Evolutionary conservation across 2,329 filamentous ascomycete species (phyloP), one percentile per base, ranked within the genome.

Genomic region (Pseudogymnoascus sp.): DNA sequence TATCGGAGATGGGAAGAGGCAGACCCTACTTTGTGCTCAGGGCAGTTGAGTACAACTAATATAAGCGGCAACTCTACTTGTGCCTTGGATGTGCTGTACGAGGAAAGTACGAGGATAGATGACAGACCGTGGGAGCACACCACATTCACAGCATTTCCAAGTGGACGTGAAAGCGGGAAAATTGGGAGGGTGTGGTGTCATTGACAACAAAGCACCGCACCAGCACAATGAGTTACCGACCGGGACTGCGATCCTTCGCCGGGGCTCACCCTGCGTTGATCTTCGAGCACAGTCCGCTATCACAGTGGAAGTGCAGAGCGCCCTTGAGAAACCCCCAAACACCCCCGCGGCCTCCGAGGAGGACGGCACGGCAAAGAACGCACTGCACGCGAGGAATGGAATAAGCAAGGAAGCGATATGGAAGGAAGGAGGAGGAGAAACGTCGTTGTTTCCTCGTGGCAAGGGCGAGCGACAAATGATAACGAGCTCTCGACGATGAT

Each of bases 191-290:
- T 53, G 46, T 31, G n/a, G 46, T 53, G 46, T 7, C 46, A 53
- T 53, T n/a, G 25, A 53, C n/a, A 53, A 11, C 25, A 53, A 16
- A 53, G 46, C 46, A 53, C n/a, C 25, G 46, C 46, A 53, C n/a
- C 25, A 53, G 7, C 25, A 31, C 25, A 31, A 16, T 31, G 46
- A 8, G 46, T 53, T 53, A 34, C 46, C 46, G 46, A 53, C 46
- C 46, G n/a, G 46, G 46, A 53, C 46, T 18, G 25, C 14, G 5
- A 34, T 53, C 46, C 46, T 53, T 53, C 46, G 31, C 25, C 25
- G 23, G 46, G 46, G 46, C 46, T 53, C 46, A 53, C 46, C 46
- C 46, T 53, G 46, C n/a, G 46, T 53, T 53, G 46, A 53, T 53
- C 46, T 34, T 31, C 25, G 25, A 53, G 25, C 46, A 53, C 25